Evolutionary conservation across 106 monocot genomes (phyloP), one percentile per base, ranked within the genome.

Genomic region (Vanilla planifolia): DNA sequence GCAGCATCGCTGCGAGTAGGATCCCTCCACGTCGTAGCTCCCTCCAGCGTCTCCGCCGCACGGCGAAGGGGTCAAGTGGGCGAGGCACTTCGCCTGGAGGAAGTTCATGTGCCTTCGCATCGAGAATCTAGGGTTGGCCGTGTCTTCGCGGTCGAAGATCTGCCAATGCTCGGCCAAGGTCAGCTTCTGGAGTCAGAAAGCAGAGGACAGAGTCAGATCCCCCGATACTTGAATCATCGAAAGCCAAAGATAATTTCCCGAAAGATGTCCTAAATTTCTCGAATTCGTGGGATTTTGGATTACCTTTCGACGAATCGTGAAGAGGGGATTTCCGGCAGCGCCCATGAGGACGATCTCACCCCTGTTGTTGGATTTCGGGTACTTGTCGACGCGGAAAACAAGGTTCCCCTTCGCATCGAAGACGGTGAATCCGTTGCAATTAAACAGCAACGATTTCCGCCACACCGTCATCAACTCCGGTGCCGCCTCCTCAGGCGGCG

Each of bases 141-240:
- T 19, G 16, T 70, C 71, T 62, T 86, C 83, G 39, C 86, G 86
- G 26, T 73, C 59, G 72, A 77, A 83, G 55, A 86, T 62, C 10
- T 67, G 45, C 92, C 92, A 92, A 35, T 80, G 48, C 3, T 86
- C 83, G 0, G 56, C 77, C n/a, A 86, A 36, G 53, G 79, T 86
- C 46, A 92, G 59, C 65, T 56, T 92, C 92, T 85, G 76, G 39
- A 44, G 0, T 33, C 8, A 11, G 21, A 51, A 13, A 52, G 51
- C 8, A 0, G 35, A 6, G 29, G 9, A 21, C 2, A 25, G 26
- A 9, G 32, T 53, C 5, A n/a, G 30, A 53, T 53, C 30, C 28
- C 3, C 53, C 8, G 25, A 48, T 24, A n/a, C n/a, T n/a, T n/a
- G n/a, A n/a, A n/a, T n/a, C n/a, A n/a, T n/a, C n/a, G n/a, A n/a